phyloP scores from a whole-genome alignment of 305 asterid species.

The Petunia hybrid region DNA sequence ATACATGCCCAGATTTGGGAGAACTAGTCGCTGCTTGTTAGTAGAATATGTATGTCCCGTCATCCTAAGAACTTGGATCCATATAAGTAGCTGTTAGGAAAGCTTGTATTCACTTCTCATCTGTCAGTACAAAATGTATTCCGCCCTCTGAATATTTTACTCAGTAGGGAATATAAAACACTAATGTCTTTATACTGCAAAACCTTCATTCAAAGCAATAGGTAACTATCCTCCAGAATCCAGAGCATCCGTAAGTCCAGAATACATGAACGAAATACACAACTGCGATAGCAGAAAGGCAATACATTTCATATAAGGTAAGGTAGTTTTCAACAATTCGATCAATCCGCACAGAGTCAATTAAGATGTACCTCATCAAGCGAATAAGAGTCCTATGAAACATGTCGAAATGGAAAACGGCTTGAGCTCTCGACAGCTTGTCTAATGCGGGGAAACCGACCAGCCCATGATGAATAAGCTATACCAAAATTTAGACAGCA shows the following conservation, averaged over 20 bases:
- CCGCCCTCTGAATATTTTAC: no score
- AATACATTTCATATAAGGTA: not conserved
- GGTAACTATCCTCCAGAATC: slow-evolving; percentile 12
- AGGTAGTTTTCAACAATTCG: not conserved
- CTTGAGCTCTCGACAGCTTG: slow-evolving; percentile 51
- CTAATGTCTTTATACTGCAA: not conserved
- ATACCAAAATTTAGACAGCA: slow-evolving; percentile 37
- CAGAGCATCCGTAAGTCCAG: not conserved
- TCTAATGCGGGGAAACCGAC: slow-evolving; percentile 68
- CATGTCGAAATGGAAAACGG: not conserved
- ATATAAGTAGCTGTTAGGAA: not conserved
- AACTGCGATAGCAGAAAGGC: slow-evolving; percentile 14
- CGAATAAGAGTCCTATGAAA: not conserved
- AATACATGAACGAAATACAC: slow-evolving; percentile 25
- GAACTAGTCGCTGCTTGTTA: not conserved
- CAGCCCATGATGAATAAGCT: slow-evolving; percentile 79
- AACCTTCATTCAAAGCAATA: not conserved
- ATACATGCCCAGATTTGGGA: not conserved
- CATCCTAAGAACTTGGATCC: not conserved
- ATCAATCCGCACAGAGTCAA: not conserved
- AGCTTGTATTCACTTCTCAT: not conserved
- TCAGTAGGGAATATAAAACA: not conserved
- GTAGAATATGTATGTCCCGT: not conserved
- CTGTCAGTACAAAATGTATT: not conserved
- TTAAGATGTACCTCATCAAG: not conserved